Evolutionary conservation across 192 early-diverging fungal species (phyloP).

Genomic region (Backusella circina): DNA sequence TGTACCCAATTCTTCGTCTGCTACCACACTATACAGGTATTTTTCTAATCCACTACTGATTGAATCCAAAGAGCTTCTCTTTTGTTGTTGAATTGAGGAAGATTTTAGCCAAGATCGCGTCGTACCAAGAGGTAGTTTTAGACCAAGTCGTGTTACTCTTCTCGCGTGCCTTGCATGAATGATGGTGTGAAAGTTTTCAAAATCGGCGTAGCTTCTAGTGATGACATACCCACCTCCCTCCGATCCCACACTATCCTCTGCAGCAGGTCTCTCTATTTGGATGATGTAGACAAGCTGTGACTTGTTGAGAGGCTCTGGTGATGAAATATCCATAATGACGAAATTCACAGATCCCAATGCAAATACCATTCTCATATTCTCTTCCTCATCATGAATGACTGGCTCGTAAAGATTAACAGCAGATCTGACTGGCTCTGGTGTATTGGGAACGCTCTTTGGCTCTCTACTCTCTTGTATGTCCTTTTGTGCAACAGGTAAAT

Average conservation of each 20-base stretch:
- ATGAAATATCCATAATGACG: constrained; percentile 23
- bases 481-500: constrained; percentile 20
- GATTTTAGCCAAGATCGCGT: constrained; percentile 18
- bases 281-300: constrained; percentile 18
- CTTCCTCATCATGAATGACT: background rate
- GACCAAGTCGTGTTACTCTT: constrained; percentile 12
- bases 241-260: constrained; percentile 2
- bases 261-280: constrained; percentile 33
- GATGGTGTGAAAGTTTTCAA: constrained; percentile 25
- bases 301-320: background rate
- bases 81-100: background rate
- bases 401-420: background rate
- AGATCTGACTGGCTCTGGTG: constrained; percentile 8
- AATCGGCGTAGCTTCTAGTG: constrained; percentile 27
- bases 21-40: constrained; percentile 22
- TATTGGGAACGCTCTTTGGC: background rate
- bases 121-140: constrained; percentile 20
- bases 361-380: background rate
- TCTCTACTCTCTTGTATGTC: constrained; percentile 23
- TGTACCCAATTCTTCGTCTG: constrained; percentile 17
- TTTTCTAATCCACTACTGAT: constrained; percentile 9
- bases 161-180: constrained; percentile 15
- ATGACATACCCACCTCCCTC: constrained; percentile 36
- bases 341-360: constrained; percentile 19
- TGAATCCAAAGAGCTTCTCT: background rate